phyloP scores from a whole-genome alignment of 768 basidiomycete species.

The Cystofilobasidium bisporidii region DNA sequence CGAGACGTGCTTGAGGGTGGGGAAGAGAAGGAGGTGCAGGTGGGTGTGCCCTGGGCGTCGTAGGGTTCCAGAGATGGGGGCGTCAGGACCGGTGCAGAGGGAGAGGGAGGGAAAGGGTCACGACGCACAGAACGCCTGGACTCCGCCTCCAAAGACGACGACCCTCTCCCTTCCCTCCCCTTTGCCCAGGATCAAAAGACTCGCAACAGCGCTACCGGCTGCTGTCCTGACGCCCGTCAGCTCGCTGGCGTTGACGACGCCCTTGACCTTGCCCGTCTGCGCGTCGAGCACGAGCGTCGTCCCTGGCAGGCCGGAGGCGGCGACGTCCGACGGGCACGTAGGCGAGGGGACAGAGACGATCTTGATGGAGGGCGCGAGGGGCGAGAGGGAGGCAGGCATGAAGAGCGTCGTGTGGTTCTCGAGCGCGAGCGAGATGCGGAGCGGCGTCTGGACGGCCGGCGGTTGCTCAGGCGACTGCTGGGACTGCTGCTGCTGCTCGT shows the following conservation, averaged over 20 bases:
- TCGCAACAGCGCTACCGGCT: slow-evolving; percentile 21
- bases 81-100: slow-evolving; percentile 27
- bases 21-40: slow-evolving; percentile 53
- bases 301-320: slow-evolving; percentile 55
- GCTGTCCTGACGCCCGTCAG: slow-evolving; percentile 35
- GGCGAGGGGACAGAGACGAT: slow-evolving; percentile 62
- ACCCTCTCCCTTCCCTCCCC: slow-evolving; percentile 36
- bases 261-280: slow-evolving; percentile 56
- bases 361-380: slow-evolving; percentile 58
- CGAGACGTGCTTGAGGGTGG: slow-evolving; percentile 49
- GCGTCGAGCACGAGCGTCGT: slow-evolving; percentile 70
- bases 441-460: slow-evolving; percentile 9
- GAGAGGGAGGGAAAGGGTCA: slow-evolving; percentile 32
- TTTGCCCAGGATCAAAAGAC: slow-evolving; percentile 1
- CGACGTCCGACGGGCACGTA: slow-evolving; percentile 36
- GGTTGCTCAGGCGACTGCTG: neutral
- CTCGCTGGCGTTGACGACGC: slow-evolving; percentile 69
- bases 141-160: slow-evolving; percentile 64
- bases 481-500: neutral
- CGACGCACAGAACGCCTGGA: slow-evolving; percentile 51
- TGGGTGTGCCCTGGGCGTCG: slow-evolving; percentile 48
- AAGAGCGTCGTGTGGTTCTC: slow-evolving; percentile 55
- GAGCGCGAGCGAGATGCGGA: slow-evolving; percentile 14
- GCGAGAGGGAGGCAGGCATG: slow-evolving; percentile 61
- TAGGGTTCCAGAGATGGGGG: slow-evolving; percentile 26